phyloP scores from a whole-genome alignment of 75 land plant species.

The Cupressus sempervirens region DNA sequence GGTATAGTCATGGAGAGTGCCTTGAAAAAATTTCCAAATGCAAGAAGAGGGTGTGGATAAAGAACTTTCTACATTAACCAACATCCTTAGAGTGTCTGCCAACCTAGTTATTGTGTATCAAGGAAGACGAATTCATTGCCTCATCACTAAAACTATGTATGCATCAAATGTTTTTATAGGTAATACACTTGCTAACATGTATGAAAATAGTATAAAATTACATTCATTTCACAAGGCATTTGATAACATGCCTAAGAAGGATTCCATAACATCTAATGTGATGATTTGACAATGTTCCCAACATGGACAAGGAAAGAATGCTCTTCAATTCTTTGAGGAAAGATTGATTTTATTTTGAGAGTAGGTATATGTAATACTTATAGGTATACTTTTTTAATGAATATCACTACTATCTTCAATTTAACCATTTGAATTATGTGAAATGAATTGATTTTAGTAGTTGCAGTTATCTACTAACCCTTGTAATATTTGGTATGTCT shows the following conservation, averaged over 20 bases:
- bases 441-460: no score
- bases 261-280: background rate
- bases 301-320: background rate
- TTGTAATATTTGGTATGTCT: no score
- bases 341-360: no score
- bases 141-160: background rate
- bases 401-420: no score
- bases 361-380: no score
- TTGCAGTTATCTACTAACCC: no score
- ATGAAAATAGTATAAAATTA: background rate
- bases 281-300: background rate
- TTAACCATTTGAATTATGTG: no score
- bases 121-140: background rate
- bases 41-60: constrained; percentile 25
- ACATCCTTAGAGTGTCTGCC: constrained; percentile 42
- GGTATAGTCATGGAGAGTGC: constrained; percentile 42
- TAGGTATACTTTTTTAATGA: no score
- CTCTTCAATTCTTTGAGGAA: constrained; percentile 5
- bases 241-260: background rate
- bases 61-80: constrained; percentile 47
- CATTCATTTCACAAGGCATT: background rate
- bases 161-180: background rate
- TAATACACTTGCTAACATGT: constrained; percentile 9
- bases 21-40: constrained; percentile 40
- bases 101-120: constrained; percentile 31